Percentiles rank a stretch among this genome's conserved stretches.
Conservation (phyloP, 768 basidiomycete species). For the Amanita muscaria region DNA sequence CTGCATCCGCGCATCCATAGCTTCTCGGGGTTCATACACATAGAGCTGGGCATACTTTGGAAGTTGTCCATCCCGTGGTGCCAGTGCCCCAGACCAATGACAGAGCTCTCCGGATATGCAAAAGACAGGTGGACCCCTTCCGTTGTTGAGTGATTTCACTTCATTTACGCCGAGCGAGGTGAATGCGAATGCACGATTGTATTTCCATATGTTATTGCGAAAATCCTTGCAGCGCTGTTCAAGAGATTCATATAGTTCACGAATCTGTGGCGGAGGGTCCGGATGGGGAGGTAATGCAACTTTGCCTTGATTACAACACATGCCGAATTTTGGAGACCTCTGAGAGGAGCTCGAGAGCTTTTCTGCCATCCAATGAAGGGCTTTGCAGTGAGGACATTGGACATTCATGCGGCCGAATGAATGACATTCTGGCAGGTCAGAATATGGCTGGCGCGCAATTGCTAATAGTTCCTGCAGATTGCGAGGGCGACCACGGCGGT, state of each 20-base stretch:
- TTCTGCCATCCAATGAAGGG: constrained; percentile 29
- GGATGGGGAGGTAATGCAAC: constrained; percentile 19
- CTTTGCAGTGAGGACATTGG: constrained; percentile 23
- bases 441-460: too few relatives aligned
- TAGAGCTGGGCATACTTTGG: constrained; percentile 3
- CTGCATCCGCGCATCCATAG: too few relatives aligned
- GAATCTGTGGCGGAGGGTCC: constrained; percentile 12
- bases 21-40: not conserved
- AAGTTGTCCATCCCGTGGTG: not conserved
- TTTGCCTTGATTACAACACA: constrained; percentile 28
- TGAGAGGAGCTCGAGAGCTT: constrained; percentile 10
- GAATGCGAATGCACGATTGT: constrained; percentile 32
- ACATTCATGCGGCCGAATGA: too few relatives aligned
- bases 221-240: constrained; percentile 16
- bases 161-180: constrained; percentile 27
- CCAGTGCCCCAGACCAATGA: constrained; percentile 1
- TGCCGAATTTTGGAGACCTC: constrained; percentile 19
- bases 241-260: too few relatives aligned
- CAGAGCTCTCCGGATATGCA: not conserved
- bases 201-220: constrained; percentile 25
- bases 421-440: too few relatives aligned
- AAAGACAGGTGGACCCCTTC: not conserved
- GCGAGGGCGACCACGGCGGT: too few relatives aligned
- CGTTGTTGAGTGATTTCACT: constrained; percentile 16
- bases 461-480: too few relatives aligned